phyloP scores from a whole-genome alignment of 2,329 filamentous ascomycete species.

The Sphaerulina populicola region DNA sequence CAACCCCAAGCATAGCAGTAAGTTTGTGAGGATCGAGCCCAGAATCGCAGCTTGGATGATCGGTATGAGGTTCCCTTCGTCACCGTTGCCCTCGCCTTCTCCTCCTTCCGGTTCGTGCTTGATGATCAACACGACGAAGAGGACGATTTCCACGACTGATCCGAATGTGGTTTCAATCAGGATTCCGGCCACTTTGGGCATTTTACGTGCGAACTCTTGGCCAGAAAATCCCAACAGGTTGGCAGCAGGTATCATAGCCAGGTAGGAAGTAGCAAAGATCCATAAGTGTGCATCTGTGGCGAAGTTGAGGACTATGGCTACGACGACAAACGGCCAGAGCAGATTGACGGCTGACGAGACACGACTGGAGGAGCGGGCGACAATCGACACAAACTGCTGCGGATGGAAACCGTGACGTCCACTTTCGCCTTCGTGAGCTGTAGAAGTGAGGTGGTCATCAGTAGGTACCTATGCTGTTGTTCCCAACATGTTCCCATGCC shows the following conservation, averaged over 20 bases:
- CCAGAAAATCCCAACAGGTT: slow-evolving; percentile 54
- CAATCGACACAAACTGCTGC: slow-evolving; percentile 37
- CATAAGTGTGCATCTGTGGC: slow-evolving; percentile 35
- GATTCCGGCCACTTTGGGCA: slow-evolving; percentile 63
- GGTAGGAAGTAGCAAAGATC: slow-evolving; percentile 43
- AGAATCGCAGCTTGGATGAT: slow-evolving; percentile 79
- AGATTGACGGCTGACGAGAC: slow-evolving; percentile 42
- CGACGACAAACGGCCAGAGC: slow-evolving; percentile 43
- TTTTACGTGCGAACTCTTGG: slow-evolving; percentile 61
- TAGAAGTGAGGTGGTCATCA: background rate
- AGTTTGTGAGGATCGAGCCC: slow-evolving; percentile 70
- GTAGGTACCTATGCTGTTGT: too few relatives aligned
- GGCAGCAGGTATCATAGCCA: slow-evolving; percentile 45
- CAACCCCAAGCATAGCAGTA: slow-evolving; percentile 61
- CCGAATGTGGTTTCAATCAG: slow-evolving; percentile 48
- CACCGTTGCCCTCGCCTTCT: slow-evolving; percentile 13
- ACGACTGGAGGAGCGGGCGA: slow-evolving; percentile 39
- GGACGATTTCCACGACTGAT: slow-evolving; percentile 68
- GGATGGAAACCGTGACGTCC: slow-evolving; percentile 40
- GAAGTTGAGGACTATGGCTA: slow-evolving; percentile 43
- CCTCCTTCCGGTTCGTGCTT: slow-evolving; percentile 16
- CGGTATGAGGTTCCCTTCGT: slow-evolving; percentile 29
- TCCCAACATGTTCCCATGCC: background rate
- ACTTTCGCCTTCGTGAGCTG: slow-evolving; percentile 38
- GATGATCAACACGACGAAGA: slow-evolving; percentile 65